Conservation (phyloP, 2,329 filamentous ascomycete genomes). For the Gliomastix tumulicola region DNA sequence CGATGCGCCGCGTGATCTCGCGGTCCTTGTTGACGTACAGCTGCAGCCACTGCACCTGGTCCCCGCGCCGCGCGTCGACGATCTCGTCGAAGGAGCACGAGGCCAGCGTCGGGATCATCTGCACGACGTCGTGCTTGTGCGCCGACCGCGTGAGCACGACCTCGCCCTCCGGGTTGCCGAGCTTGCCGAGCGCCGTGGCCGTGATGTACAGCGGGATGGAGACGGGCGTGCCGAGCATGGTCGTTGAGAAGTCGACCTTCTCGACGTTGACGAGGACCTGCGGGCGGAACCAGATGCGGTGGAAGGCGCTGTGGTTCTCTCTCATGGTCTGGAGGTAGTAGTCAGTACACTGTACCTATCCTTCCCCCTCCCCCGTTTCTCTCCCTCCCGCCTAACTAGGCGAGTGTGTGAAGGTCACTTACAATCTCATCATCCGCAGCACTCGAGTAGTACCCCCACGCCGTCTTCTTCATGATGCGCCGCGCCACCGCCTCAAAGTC, state of each 20-base stretch:
- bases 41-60: slow-evolving; percentile 93
- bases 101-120: slow-evolving; percentile 97
- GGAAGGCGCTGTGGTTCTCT: slow-evolving; percentile 92
- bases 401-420: slow-evolving; percentile 4
- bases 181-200: slow-evolving; percentile 89
- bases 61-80: slow-evolving; percentile 68
- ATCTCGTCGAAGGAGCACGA: slow-evolving; percentile 98
- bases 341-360: neutral
- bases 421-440: slow-evolving; percentile 55
- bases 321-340: slow-evolving; percentile 66
- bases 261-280: slow-evolving; percentile 85
- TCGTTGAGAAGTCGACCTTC: slow-evolving; percentile 78
- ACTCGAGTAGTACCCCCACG: slow-evolving; percentile 97
- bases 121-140: slow-evolving; percentile 79
- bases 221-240: slow-evolving; percentile 84
- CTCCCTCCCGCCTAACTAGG: neutral
- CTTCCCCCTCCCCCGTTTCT: neutral
- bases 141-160: slow-evolving; percentile 83
- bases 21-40: slow-evolving; percentile 97
- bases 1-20: slow-evolving; percentile 80
- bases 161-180: slow-evolving; percentile 90
- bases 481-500: slow-evolving; percentile 94
- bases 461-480: slow-evolving; percentile 87
- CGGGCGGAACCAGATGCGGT: slow-evolving; percentile 95
- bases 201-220: slow-evolving; percentile 94